phyloP scores from a whole-genome alignment of 2,329 filamentous ascomycete genomes.

The Mycosphaerelloides madeirae region DNA sequence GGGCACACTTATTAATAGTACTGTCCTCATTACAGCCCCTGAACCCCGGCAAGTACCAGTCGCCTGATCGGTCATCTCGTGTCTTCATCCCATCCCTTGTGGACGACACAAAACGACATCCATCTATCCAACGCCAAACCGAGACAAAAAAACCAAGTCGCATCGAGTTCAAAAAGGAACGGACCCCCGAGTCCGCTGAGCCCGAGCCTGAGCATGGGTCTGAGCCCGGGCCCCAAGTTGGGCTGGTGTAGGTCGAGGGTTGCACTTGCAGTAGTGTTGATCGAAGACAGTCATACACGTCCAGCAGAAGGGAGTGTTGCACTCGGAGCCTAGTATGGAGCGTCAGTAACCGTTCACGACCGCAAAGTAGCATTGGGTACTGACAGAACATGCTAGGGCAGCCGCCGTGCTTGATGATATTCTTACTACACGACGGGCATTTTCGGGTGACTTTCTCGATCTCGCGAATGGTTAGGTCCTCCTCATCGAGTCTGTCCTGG shows the following conservation, averaged over 20 bases:
- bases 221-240: too few relatives aligned
- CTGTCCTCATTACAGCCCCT: too few relatives aligned
- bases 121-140: too few relatives aligned
- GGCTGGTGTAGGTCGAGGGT: neutral
- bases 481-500: slow-evolving; percentile 27
- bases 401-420: slow-evolving; percentile 32
- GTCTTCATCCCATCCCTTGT: too few relatives aligned
- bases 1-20: too few relatives aligned
- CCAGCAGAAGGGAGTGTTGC: slow-evolving; percentile 30
- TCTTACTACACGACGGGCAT: slow-evolving; percentile 28
- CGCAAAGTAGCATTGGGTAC: slow-evolving; percentile 3
- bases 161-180: too few relatives aligned
- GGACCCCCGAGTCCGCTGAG: too few relatives aligned
- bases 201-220: too few relatives aligned
- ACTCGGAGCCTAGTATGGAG: slow-evolving; percentile 12
- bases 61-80: too few relatives aligned
- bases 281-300: slow-evolving; percentile 17
- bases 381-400: slow-evolving; percentile 29
- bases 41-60: too few relatives aligned
- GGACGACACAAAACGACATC: too few relatives aligned
- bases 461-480: slow-evolving; percentile 20
- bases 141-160: too few relatives aligned
- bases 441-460: slow-evolving; percentile 22
- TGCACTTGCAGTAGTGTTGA: slow-evolving; percentile 11
- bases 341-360: neutral